A percentile compares a stretch with the other conserved stretches of the same genome.
These are phyloP conservation scores for Cyberlindnera euphorbiiphila DNA, from an alignment of 805 yeast species.

Conservation along the genomic window DNA sequence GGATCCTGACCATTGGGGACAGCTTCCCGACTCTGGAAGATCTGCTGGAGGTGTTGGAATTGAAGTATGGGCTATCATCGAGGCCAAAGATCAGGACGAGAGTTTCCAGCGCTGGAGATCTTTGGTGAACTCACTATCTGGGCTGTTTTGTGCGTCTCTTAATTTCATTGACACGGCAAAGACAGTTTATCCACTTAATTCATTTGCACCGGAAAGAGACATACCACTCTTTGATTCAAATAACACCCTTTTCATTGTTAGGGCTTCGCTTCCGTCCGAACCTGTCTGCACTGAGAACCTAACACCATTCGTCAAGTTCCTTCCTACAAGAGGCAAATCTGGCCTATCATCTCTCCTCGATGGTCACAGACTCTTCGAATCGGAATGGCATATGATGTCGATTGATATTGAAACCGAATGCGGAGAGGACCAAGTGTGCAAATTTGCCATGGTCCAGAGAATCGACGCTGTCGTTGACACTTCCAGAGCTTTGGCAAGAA, in stretches of 20 bases:
- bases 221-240: constrained; percentile 28
- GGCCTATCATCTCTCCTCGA: constrained; percentile 83
- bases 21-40: constrained; percentile 66
- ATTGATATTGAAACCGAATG: constrained; percentile 69
- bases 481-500: constrained; percentile 60
- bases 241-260: constrained; percentile 50
- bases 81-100: constrained; percentile 48
- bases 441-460: constrained; percentile 54
- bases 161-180: constrained; percentile 79
- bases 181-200: constrained; percentile 62
- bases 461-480: constrained; percentile 73
- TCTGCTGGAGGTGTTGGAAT: constrained; percentile 92
- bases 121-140: constrained; percentile 74
- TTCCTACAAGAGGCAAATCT: constrained; percentile 89
- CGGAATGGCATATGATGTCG: constrained; percentile 92
- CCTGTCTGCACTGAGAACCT: constrained; percentile 96
- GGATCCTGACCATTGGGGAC: constrained; percentile 88
- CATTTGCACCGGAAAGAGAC: constrained; percentile 28
- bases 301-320: constrained; percentile 84
- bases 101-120: constrained; percentile 68
- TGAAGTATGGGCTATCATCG: constrained; percentile 85
- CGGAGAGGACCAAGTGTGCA: constrained; percentile 36
- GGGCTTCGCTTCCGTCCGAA: constrained; percentile 91
- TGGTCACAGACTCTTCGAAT: constrained; percentile 87
- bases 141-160: constrained; percentile 91